Evolutionary conservation across 2,329 filamentous ascomycete species (phyloP).

Genomic region (Fusarium heterosporum): DNA sequence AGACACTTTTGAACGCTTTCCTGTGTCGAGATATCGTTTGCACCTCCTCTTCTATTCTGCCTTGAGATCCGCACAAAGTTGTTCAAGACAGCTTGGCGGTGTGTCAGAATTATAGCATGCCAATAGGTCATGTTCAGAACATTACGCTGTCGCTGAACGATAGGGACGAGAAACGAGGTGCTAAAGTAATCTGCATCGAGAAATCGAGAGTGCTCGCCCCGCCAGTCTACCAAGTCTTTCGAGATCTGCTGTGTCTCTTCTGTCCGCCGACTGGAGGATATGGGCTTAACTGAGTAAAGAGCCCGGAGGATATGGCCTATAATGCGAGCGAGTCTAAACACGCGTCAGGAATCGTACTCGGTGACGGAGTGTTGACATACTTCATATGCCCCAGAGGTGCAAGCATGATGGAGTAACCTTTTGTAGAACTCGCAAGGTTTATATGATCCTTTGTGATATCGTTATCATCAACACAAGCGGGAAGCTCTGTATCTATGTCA

Average conservation of each 20-base stretch:
- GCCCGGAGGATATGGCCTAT: slow-evolving; percentile 52
- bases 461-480: slow-evolving; percentile 40
- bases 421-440: slow-evolving; percentile 1
- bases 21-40: slow-evolving; percentile 18
- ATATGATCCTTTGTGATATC: slow-evolving; percentile 39
- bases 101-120: slow-evolving; percentile 56
- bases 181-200: slow-evolving; percentile 55
- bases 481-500: slow-evolving; percentile 44
- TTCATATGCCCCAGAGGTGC: slow-evolving; percentile 53
- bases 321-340: slow-evolving; percentile 51
- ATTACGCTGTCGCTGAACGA: slow-evolving; percentile 57
- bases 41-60: neutral
- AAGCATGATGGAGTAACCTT: slow-evolving; percentile 48
- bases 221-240: slow-evolving; percentile 52
- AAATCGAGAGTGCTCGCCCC: slow-evolving; percentile 51
- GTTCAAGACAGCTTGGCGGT: slow-evolving; percentile 54
- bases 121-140: slow-evolving; percentile 57
- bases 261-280: slow-evolving; percentile 44
- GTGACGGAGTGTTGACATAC: slow-evolving; percentile 22
- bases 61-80: slow-evolving; percentile 47
- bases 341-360: neutral
- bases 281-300: slow-evolving; percentile 53
- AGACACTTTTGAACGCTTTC: slow-evolving; percentile 42
- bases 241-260: slow-evolving; percentile 48
- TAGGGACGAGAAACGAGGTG: slow-evolving; percentile 51